Conservation (phyloP, 345 rosid species). For the Anacardium occidentale region DNA sequence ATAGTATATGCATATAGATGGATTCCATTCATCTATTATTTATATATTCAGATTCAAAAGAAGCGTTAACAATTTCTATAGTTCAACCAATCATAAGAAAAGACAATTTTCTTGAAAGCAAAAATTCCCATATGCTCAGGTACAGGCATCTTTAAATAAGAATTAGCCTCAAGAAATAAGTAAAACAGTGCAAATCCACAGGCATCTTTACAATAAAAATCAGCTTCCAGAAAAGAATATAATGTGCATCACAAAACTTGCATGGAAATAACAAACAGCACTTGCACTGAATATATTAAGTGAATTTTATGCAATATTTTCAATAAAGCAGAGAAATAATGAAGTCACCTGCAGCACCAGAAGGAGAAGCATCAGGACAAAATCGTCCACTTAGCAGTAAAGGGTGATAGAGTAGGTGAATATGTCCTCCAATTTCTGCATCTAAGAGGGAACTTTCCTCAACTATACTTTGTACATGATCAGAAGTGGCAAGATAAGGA, state of each 20-base stretch:
- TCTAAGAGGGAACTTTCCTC: slow-evolving; percentile 85
- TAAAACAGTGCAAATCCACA: too few relatives aligned
- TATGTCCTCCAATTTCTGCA: slow-evolving; percentile 82
- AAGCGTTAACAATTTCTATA: neutral
- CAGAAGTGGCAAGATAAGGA: slow-evolving; percentile 91
- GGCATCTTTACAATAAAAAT: neutral
- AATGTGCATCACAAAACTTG: neutral
- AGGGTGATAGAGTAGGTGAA: slow-evolving; percentile 94
- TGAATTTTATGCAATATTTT: slow-evolving; percentile 2
- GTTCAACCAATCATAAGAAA: neutral
- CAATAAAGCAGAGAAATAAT: slow-evolving; percentile 15
- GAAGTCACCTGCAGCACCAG: slow-evolving; percentile 84
- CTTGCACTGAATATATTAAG: neutral
- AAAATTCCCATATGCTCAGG: neutral
- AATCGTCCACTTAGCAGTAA: slow-evolving; percentile 82
- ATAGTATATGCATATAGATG: neutral
- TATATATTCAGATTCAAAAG: neutral
- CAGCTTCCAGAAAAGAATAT: neutral
- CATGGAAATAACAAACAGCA: neutral
- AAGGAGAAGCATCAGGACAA: slow-evolving; percentile 97
- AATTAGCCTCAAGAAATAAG: too few relatives aligned
- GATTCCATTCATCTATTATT: neutral
- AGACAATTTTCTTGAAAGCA: neutral
- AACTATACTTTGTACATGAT: slow-evolving; percentile 49
- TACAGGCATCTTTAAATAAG: neutral